Percentiles rank a stretch among this genome's conserved stretches.
Evolutionary conservation across 805 yeast species (phyloP).

Genomic region (Yarrowia hollandica): DNA sequence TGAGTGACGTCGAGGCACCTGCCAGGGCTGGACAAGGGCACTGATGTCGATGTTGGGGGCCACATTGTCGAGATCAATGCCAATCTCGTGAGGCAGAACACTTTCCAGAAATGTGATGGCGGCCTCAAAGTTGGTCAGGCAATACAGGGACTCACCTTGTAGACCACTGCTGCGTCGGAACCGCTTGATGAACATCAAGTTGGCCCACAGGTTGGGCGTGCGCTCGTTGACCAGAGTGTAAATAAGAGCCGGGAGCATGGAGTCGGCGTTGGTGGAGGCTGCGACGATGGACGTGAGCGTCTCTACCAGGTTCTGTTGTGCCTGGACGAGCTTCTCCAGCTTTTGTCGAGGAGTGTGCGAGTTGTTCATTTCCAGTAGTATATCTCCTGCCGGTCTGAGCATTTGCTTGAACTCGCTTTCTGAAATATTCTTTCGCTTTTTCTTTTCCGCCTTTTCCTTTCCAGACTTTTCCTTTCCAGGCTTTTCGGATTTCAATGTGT

Average conservation of each 20-base stretch:
- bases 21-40: constrained; percentile 31
- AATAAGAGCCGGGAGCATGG: constrained; percentile 44
- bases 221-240: constrained; percentile 40
- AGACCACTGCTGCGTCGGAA: constrained; percentile 42
- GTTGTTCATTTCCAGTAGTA: constrained; percentile 29
- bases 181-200: constrained; percentile 43
- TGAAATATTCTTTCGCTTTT: background rate
- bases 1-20: constrained; percentile 17
- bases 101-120: constrained; percentile 44
- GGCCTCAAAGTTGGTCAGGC: constrained; percentile 48
- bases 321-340: constrained; percentile 40
- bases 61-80: constrained; percentile 37
- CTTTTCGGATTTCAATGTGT: no score
- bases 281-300: constrained; percentile 12
- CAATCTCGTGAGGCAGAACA: constrained; percentile 40
- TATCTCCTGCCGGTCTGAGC: constrained; percentile 25
- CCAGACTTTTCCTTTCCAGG: background rate
- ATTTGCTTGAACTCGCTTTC: constrained; percentile 18
- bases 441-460: background rate
- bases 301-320: constrained; percentile 43
- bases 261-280: constrained; percentile 42
- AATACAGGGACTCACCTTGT: constrained; percentile 45
- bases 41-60: constrained; percentile 32
- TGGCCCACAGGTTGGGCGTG: constrained; percentile 42
- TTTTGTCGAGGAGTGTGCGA: constrained; percentile 43